These are phyloP conservation scores for Begonia fuchsioides DNA, from an alignment of 306 rosid genomes.

Conservation along the genomic window DNA sequence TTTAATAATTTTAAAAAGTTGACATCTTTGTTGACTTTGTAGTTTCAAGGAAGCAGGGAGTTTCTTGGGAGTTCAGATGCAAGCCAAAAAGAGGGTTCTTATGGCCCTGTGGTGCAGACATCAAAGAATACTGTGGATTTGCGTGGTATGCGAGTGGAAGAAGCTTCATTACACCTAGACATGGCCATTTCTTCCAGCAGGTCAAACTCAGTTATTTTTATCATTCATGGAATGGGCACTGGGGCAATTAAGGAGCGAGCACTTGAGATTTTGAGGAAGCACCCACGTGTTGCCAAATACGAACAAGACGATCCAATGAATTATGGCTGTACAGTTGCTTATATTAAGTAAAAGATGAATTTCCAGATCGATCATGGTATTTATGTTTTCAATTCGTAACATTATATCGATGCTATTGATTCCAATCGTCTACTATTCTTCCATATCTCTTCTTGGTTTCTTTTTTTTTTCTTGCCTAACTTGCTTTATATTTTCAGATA, in stretches of 20 bases:
- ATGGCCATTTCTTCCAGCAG: conserved; percentile 45
- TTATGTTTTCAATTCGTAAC: no score
- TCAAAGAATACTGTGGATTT: conserved; percentile 81
- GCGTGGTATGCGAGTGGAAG: conserved; percentile 74
- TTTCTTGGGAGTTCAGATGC: conserved; percentile 13
- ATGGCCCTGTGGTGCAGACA: conserved; percentile 57
- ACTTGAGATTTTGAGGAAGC: conserved; percentile 40
- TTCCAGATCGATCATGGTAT: no score
- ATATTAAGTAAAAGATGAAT: conserved; percentile 31
- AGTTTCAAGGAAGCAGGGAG: conserved; percentile 29
- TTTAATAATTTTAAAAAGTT: no score
- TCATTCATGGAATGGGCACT: conserved; percentile 84
- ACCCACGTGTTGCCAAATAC: conserved; percentile 51
- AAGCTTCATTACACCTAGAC: conserved; percentile 66
- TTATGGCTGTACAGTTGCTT: conserved; percentile 88
- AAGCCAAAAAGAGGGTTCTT: conserved; percentile 28
- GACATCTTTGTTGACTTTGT: conserved; percentile 8
- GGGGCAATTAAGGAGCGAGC: conserved; percentile 67
- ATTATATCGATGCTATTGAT: no score
- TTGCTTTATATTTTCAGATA: no score
- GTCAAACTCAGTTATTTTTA: conserved; percentile 73
- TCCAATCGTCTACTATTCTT: no score
- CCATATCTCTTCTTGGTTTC: no score
- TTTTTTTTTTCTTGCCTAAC: no score
- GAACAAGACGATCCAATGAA: conserved; percentile 68